Percentiles rank a stretch among this genome's conserved stretches.
phyloP scores from a whole-genome alignment of 306 rosid species.

The Macrotyloma uniflorum region DNA sequence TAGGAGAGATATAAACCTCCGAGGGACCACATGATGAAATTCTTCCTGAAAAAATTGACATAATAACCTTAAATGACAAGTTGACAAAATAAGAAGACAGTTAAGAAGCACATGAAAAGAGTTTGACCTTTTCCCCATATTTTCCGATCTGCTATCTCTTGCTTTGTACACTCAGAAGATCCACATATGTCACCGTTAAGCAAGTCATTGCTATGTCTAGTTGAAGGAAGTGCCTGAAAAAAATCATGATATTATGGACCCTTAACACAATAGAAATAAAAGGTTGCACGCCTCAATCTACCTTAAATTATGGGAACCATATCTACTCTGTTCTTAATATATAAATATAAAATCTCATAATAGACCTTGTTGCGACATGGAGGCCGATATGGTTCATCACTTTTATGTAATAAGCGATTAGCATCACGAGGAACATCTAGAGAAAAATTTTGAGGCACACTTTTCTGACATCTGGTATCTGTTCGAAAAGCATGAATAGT shows the following conservation, averaged over 20 bases:
- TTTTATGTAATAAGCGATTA: slow-evolving; percentile 42
- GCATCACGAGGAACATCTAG: slow-evolving; percentile 20
- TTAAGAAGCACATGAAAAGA: neutral
- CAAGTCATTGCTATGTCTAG: slow-evolving; percentile 18
- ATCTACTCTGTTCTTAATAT: neutral
- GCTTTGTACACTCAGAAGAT: slow-evolving; percentile 40
- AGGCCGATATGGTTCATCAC: slow-evolving; percentile 58
- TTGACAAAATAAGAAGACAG: neutral
- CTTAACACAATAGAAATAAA: neutral
- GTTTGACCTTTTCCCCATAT: slow-evolving; percentile 32
- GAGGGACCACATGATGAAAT: neutral
- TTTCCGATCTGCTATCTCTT: slow-evolving; percentile 27
- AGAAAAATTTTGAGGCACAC: slow-evolving; percentile 18
- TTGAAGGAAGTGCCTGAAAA: slow-evolving; percentile 48
- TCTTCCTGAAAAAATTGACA: neutral
- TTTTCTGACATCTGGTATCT: slow-evolving; percentile 36
- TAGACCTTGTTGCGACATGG: slow-evolving; percentile 50
- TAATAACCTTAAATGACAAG: neutral
- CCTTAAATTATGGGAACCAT: slow-evolving; percentile 23
- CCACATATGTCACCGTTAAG: slow-evolving; percentile 30
- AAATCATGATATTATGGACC: slow-evolving; percentile 13
- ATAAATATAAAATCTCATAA: neutral
- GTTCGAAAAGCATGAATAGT: slow-evolving; percentile 25
- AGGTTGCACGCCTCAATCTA: slow-evolving; percentile 19
- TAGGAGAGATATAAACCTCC: slow-evolving; percentile 10